phyloP scores from a whole-genome alignment of 805 yeast genomes.

The Alloascoidea hylecoeti region DNA sequence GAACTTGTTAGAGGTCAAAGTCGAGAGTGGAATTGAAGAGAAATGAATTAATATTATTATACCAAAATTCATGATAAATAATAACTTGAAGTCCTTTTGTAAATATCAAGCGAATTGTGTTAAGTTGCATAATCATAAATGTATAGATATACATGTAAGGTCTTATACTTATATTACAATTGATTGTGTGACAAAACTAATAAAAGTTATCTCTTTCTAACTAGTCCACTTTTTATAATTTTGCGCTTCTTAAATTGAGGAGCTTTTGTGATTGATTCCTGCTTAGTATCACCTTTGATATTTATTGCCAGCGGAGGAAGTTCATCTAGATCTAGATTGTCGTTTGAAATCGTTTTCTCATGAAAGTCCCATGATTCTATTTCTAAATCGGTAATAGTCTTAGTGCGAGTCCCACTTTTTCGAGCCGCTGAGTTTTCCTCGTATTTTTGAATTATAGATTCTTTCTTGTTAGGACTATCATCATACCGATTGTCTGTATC shows the following conservation, averaged over 20 bases:
- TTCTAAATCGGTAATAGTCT: conserved; percentile 2
- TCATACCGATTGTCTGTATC: too few relatives aligned
- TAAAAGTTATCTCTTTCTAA: not conserved
- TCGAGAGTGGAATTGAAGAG: conserved; percentile 51
- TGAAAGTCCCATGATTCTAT: not conserved
- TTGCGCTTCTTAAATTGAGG: conserved; percentile 5
- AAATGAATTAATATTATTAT: conserved; percentile 8
- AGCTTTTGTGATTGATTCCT: not conserved
- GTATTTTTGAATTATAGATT: not conserved
- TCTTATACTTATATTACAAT: conserved; percentile 1
- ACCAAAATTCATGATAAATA: conserved; percentile 2
- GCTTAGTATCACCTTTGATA: not conserved
- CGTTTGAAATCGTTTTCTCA: not conserved
- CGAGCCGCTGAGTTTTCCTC: not conserved
- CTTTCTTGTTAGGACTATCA: too few relatives aligned
- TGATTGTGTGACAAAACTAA: not conserved
- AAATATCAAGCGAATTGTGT: not conserved
- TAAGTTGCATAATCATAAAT: not conserved
- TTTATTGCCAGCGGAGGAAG: not conserved
- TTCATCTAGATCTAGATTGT: conserved; percentile 2
- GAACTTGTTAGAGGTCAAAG: conserved; percentile 93
- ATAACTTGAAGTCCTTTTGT: not conserved
- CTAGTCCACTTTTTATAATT: conserved; percentile 4
- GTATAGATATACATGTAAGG: not conserved
- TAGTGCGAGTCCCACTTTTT: not conserved